Conservation (phyloP, 345 rosid species). For the Raphanus raphanistrum region DNA sequence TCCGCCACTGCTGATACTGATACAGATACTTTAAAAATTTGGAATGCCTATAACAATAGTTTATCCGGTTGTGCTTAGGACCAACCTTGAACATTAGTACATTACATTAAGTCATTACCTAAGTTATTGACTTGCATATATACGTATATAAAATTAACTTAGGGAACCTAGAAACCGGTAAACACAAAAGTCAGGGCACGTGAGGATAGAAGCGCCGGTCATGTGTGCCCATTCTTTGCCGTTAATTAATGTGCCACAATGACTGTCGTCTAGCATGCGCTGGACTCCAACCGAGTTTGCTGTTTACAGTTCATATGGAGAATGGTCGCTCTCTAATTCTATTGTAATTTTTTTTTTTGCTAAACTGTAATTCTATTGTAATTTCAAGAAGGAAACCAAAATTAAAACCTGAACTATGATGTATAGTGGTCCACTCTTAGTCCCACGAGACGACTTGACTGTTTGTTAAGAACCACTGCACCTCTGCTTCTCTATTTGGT, state of each 20-base stretch:
- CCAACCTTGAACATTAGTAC: neutral
- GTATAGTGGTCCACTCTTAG: neutral
- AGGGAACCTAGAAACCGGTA: neutral
- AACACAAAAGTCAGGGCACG: constrained; percentile 13
- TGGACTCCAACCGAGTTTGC: neutral
- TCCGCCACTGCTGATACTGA: no score
- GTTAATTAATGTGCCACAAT: constrained; percentile 12
- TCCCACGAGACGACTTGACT: neutral
- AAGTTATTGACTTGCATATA: neutral
- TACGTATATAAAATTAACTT: neutral
- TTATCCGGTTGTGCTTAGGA: no score
- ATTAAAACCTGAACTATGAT: neutral
- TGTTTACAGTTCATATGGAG: neutral
- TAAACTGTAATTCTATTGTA: neutral
- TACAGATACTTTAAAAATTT: no score
- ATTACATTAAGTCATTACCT: neutral
- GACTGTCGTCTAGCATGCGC: constrained; percentile 10
- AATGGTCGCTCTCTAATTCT: neutral
- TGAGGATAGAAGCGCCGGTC: constrained; percentile 16
- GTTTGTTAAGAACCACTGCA: neutral
- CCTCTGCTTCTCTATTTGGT: neutral
- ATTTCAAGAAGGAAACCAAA: neutral
- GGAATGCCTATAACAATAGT: no score
- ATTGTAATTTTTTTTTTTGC: neutral
- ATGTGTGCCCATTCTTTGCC: constrained; percentile 28